Conservation (phyloP, 1,284 basidiomycete genomes). For the Tausonia pullulans region DNA sequence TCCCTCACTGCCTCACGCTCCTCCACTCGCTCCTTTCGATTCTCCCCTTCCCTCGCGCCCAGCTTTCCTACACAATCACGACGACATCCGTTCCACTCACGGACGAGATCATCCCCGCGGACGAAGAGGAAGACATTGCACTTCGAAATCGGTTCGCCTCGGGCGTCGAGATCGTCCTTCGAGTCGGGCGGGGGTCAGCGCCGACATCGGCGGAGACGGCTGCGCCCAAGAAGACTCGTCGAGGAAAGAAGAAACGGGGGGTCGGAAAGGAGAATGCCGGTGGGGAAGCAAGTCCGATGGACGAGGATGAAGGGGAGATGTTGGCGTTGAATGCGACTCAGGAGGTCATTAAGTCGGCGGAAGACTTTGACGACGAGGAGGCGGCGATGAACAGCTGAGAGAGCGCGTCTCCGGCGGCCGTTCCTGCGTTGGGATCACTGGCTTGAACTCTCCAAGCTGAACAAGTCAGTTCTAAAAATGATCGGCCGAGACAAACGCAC, state of each 20-base stretch:
- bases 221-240: background rate
- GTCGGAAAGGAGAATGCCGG: background rate
- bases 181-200: background rate
- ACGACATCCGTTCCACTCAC: conserved; percentile 67
- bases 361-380: conserved; percentile 3
- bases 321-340: too few species aligned
- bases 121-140: conserved; percentile 52
- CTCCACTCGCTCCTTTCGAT: conserved; percentile 59
- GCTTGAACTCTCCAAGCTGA: too few species aligned
- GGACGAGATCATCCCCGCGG: conserved; percentile 65
- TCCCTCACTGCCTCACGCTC: conserved; percentile 65
- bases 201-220: background rate
- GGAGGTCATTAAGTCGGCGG: background rate
- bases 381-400: conserved; percentile 1
- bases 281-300: background rate
- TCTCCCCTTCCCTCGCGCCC: conserved; percentile 53
- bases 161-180: conserved; percentile 8
- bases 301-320: background rate
- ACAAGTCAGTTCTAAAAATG: too few species aligned
- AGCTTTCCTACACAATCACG: conserved; percentile 54
- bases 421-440: too few species aligned
- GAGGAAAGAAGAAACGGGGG: background rate
- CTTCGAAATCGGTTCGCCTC: conserved; percentile 10
- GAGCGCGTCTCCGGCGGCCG: background rate
- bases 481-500: too few species aligned